Evolutionary conservation across 306 rosid species (phyloP).

Genomic region (Vigna mungo): DNA sequence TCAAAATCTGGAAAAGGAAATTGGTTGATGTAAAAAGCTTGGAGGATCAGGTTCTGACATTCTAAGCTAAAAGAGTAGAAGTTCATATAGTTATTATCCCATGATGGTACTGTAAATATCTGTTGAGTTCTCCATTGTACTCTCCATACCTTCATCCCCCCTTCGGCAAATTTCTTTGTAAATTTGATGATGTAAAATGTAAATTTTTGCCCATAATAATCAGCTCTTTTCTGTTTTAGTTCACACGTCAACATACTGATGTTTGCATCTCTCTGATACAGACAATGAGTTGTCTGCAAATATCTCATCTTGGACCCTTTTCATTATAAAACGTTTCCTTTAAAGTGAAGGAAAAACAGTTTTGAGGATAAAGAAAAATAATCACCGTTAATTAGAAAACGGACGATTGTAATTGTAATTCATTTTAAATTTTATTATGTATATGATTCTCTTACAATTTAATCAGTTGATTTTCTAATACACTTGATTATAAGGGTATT

Average conservation of each 20-base stretch:
- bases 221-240: slow-evolving; percentile 27
- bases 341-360: too few species aligned
- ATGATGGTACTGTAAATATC: slow-evolving; percentile 47
- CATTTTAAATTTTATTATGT: too few species aligned
- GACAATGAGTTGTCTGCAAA: background rate
- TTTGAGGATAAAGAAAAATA: too few species aligned
- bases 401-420: too few species aligned
- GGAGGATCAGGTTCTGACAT: slow-evolving; percentile 36
- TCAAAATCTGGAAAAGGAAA: slow-evolving; percentile 21
- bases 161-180: slow-evolving; percentile 46
- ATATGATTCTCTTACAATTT: too few species aligned
- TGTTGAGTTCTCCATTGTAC: slow-evolving; percentile 45
- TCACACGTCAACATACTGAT: background rate
- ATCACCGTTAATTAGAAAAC: too few species aligned
- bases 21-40: background rate
- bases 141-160: slow-evolving; percentile 5
- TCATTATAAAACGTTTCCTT: too few species aligned
- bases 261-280: background rate
- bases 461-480: too few species aligned
- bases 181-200: slow-evolving; percentile 46
- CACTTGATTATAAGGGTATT: too few species aligned
- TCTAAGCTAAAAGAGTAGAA: background rate
- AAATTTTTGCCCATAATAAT: slow-evolving; percentile 40
- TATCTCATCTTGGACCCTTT: background rate
- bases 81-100: slow-evolving; percentile 22